Conservation (phyloP, 1,284 basidiomycete genomes). For the Rhodotorula sp. region DNA sequence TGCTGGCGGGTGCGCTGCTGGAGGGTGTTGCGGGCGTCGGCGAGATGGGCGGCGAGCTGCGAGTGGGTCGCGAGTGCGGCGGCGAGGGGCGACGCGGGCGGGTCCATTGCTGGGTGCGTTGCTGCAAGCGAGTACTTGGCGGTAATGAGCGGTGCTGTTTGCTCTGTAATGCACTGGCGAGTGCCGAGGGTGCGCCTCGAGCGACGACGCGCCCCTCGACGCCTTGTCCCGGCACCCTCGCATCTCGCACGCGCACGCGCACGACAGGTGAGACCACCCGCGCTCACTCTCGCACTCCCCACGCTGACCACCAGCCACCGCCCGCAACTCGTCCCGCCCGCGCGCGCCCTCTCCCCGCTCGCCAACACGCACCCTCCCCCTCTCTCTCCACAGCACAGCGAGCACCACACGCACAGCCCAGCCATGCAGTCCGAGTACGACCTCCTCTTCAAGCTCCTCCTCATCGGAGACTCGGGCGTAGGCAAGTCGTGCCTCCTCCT, state of each 20-base stretch:
- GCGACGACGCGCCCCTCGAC: not conserved
- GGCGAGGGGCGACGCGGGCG: not conserved
- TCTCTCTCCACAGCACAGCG: not conserved
- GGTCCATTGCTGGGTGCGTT: too few species aligned
- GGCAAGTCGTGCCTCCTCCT: conserved; percentile 68
- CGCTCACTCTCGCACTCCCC: not conserved
- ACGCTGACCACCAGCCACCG: not conserved
- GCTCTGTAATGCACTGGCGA: too few species aligned
- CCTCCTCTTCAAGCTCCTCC: conserved; percentile 87
- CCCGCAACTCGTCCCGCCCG: not conserved
- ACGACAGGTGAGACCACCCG: not conserved
- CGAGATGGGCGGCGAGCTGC: not conserved
- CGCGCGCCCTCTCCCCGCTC: not conserved
- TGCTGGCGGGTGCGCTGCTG: not conserved
- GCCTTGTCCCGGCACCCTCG: not conserved
- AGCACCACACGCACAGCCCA: conserved; percentile 6
- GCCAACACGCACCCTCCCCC: not conserved
- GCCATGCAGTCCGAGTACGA: conserved; percentile 75
- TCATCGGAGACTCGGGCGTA: conserved; percentile 82
- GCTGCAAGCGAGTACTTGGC: too few species aligned
- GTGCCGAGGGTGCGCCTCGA: not conserved
- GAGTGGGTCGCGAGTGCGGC: not conserved
- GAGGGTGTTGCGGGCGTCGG: not conserved
- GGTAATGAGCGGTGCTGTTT: too few species aligned
- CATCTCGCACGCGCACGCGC: not conserved